Evolutionary conservation across 2,329 filamentous ascomycete species (phyloP).

Genomic region (Colletotrichum salicis): DNA sequence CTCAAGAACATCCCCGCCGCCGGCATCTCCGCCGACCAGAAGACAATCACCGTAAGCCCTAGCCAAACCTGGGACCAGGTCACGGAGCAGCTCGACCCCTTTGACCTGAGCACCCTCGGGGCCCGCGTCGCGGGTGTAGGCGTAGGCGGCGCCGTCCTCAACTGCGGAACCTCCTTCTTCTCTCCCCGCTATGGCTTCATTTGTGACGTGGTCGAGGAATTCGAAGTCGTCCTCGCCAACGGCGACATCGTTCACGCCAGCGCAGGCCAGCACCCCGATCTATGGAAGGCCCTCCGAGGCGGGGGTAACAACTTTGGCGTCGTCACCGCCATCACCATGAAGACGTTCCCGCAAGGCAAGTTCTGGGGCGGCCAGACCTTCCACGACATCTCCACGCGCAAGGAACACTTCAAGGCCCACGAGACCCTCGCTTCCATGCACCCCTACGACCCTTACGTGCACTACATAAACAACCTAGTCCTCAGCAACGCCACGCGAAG

Average conservation of each 20-base stretch:
- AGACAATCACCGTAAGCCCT: conserved; percentile 47
- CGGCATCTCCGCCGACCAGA: conserved; percentile 42
- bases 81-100: conserved; percentile 47
- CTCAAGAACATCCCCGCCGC: background rate
- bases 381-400: conserved; percentile 16
- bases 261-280: conserved; percentile 46
- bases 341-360: background rate
- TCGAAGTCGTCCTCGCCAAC: conserved; percentile 48
- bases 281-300: conserved; percentile 57
- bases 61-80: conserved; percentile 54
- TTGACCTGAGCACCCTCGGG: conserved; percentile 49
- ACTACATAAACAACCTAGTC: conserved; percentile 24
- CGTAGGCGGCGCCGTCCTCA: conserved; percentile 46
- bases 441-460: conserved; percentile 7
- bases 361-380: conserved; percentile 23
- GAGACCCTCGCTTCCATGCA: conserved; percentile 2
- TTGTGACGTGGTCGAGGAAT: conserved; percentile 4
- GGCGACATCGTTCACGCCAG: conserved; percentile 55
- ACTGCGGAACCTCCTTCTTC: conserved; percentile 27
- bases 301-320: conserved; percentile 57
- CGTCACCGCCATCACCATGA: conserved; percentile 38
- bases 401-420: conserved; percentile 15
- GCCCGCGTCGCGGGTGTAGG: conserved; percentile 53
- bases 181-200: conserved; percentile 25
- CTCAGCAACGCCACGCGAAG: conserved; percentile 15